Percentiles rank a stretch among this genome's conserved stretches.
phyloP scores from a whole-genome alignment of 768 basidiomycete species.

The Termitomyces bulborhizus region DNA sequence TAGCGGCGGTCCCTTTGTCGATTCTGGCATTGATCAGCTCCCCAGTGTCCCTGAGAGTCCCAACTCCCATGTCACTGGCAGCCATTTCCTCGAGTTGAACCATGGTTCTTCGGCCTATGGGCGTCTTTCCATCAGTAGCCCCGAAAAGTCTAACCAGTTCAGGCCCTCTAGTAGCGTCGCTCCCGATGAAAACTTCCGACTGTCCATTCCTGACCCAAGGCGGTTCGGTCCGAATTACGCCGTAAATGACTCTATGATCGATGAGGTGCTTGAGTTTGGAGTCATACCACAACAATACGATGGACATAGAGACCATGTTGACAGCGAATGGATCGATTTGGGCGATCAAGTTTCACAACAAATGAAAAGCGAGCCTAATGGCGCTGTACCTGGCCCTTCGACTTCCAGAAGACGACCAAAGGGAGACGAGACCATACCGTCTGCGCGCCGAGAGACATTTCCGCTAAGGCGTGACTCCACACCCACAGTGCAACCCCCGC shows the following conservation, averaged over 20 bases:
- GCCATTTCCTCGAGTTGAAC: slow-evolving; percentile 69
- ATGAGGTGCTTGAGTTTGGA: slow-evolving; percentile 33
- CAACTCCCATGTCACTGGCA: slow-evolving; percentile 56
- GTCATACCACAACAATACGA: slow-evolving; percentile 18
- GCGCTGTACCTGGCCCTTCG: slow-evolving; percentile 30
- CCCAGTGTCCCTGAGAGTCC: slow-evolving; percentile 53
- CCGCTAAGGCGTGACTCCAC: slow-evolving; percentile 43
- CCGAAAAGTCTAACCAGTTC: slow-evolving; percentile 46
- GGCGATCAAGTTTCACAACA: slow-evolving; percentile 37
- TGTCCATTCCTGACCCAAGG: slow-evolving; percentile 47
- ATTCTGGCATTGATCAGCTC: slow-evolving; percentile 31
- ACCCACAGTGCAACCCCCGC: slow-evolving; percentile 49
- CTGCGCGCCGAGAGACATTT: slow-evolving; percentile 54
- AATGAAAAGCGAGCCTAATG: slow-evolving; percentile 31
- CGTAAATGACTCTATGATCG: slow-evolving; percentile 22
- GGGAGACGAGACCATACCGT: slow-evolving; percentile 27
- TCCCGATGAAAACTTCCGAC: slow-evolving; percentile 25
- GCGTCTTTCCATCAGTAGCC: slow-evolving; percentile 56
- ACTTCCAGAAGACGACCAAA: slow-evolving; percentile 30
- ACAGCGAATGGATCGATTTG: slow-evolving; percentile 59
- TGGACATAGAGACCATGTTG: slow-evolving; percentile 19
- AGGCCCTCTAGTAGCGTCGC: slow-evolving; percentile 26
- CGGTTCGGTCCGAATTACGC: slow-evolving; percentile 52
- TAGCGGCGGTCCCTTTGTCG: slow-evolving; percentile 51
- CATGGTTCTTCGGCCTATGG: slow-evolving; percentile 52